phyloP scores from a whole-genome alignment of 345 rosid species.

The Euphorbia lathyris region DNA sequence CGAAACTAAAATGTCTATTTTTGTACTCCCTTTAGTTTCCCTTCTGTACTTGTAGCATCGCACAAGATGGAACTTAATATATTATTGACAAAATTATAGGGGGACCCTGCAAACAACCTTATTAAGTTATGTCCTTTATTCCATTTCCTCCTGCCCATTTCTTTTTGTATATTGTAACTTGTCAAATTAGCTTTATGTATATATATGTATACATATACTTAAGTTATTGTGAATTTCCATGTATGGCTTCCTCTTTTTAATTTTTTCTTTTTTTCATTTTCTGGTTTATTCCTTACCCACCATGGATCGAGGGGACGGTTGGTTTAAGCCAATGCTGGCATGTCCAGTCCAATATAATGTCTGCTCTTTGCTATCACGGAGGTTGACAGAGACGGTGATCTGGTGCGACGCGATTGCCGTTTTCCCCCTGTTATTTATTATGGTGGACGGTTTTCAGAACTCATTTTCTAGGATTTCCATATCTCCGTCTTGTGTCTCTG shows the following conservation, averaged over 20 bases:
- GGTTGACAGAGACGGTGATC: constrained; percentile 30
- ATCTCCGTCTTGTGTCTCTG: constrained; percentile 9
- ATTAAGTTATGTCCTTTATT: neutral
- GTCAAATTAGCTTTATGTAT: constrained; percentile 10
- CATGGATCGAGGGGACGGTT: constrained; percentile 43
- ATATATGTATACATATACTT: no score
- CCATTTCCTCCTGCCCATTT: neutral
- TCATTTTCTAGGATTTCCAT: neutral
- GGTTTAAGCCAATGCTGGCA: constrained; percentile 35
- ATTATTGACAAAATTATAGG: neutral
- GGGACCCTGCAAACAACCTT: neutral
- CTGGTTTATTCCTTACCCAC: constrained; percentile 18
- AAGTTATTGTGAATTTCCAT: constrained; percentile 22
- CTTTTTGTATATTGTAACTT: constrained; percentile 8
- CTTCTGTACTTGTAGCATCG: neutral
- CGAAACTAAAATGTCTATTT: no score
- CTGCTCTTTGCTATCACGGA: constrained; percentile 30
- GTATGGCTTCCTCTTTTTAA: constrained; percentile 21
- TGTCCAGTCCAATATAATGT: constrained; percentile 13
- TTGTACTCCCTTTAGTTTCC: no score
- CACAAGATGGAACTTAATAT: neutral
- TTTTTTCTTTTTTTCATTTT: constrained; percentile 11
- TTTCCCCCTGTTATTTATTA: constrained; percentile 5
- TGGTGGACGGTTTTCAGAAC: constrained; percentile 21
- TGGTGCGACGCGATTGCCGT: constrained; percentile 32